A percentile compares a stretch with the other conserved stretches of the same genome.
phyloP scores from a whole-genome alignment of 163 green algal species.

The Prototheca cutis region DNA sequence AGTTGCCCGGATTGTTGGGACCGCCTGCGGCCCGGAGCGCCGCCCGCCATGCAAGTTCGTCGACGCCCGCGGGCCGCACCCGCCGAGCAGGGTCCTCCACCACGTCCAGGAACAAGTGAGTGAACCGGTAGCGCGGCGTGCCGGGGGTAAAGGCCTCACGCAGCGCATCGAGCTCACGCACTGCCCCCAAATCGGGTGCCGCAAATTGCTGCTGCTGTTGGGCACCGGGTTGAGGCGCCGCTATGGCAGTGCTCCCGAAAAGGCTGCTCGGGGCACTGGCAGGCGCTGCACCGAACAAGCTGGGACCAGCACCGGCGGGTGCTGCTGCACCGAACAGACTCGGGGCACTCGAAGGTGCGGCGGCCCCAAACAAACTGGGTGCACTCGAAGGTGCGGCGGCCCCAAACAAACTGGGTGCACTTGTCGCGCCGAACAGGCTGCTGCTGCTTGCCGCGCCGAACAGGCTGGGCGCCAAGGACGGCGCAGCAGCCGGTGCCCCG shows the following conservation, averaged over 20 bases:
- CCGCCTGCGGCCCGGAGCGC: slow-evolving; percentile 46
- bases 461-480: neutral
- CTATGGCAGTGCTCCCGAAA: too few species aligned
- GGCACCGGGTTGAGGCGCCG: too few species aligned
- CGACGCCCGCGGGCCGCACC: slow-evolving; percentile 42
- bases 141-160: neutral
- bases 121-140: slow-evolving; percentile 21
- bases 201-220: slow-evolving; percentile 5
- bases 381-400: slow-evolving; percentile 1
- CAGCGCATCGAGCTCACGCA: neutral
- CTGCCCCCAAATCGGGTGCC: neutral
- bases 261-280: too few species aligned
- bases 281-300: too few species aligned
- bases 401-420: slow-evolving; percentile 18
- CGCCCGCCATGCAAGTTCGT: slow-evolving; percentile 65
- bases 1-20: slow-evolving; percentile 41
- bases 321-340: slow-evolving; percentile 19
- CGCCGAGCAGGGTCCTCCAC: slow-evolving; percentile 52
- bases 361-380: slow-evolving; percentile 13
- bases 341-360: neutral
- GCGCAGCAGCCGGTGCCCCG: neutral
- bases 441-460: slow-evolving; percentile 1
- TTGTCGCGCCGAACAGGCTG: neutral
- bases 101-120: slow-evolving; percentile 53
- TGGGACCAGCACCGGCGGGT: too few species aligned